Percentiles rank a stretch among this genome's conserved stretches.
Conservation (phyloP, 805 yeast species). For the Teunomyces aglyptinius region DNA sequence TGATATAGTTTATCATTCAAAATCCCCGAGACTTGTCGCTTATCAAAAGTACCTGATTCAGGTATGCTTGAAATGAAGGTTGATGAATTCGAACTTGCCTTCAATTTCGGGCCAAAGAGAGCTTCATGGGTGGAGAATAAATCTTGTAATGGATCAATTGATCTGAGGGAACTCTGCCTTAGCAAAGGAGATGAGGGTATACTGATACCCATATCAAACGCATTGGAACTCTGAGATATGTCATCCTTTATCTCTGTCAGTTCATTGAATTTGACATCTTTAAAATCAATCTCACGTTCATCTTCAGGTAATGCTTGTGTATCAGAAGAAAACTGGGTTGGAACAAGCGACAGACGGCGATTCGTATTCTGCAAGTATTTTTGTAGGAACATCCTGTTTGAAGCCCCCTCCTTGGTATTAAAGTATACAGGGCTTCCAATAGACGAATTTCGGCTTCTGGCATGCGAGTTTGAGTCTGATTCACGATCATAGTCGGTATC, state of each 20-base stretch:
- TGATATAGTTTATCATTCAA: conserved; percentile 13
- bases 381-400: conserved; percentile 1
- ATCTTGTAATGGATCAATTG: conserved; percentile 12
- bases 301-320: neutral
- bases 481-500: neutral
- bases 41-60: neutral
- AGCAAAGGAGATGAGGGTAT: neutral
- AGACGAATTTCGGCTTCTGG: conserved; percentile 17
- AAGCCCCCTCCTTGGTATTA: conserved; percentile 9
- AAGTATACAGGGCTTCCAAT: conserved; percentile 21
- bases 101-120: conserved; percentile 22
- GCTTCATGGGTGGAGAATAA: conserved; percentile 33
- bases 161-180: neutral
- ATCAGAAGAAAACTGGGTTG: conserved; percentile 23
- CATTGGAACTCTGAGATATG: neutral
- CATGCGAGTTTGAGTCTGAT: neutral
- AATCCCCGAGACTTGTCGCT: conserved; percentile 5
- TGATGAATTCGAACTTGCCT: conserved; percentile 1
- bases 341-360: conserved; percentile 28
- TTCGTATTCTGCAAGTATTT: conserved; percentile 15
- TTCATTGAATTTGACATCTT: conserved; percentile 22
- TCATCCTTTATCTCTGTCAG: conserved; percentile 1
- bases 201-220: conserved; percentile 1
- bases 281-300: conserved; percentile 15
- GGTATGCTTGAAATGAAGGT: conserved; percentile 1